A percentile compares a stretch with the other conserved stretches of the same genome.
Evolutionary conservation across 495 filamentous ascomycete species (phyloP).

Genomic region (Sporormia fimetaria): DNA sequence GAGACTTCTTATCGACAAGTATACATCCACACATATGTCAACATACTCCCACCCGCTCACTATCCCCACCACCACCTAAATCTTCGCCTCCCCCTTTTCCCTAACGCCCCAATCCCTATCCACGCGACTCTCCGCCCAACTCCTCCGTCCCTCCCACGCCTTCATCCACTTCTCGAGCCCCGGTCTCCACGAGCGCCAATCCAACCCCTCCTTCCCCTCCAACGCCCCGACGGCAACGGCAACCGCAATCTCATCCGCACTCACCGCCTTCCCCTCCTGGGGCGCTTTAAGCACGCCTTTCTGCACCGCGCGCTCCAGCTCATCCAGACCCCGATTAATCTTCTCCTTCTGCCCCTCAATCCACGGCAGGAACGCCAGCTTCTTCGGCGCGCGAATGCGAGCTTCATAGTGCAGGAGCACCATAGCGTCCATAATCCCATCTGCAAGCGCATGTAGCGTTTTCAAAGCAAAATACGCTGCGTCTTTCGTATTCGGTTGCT

Average conservation of each 20-base stretch:
- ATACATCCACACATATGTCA: too few species aligned
- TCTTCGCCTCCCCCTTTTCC: too few species aligned
- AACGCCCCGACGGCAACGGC: slow-evolving; percentile 1
- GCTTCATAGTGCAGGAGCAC: slow-evolving; percentile 14
- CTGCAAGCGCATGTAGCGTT: slow-evolving; percentile 12
- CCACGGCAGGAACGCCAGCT: slow-evolving; percentile 11
- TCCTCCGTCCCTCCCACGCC: too few species aligned
- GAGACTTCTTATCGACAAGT: too few species aligned
- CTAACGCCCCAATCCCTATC: too few species aligned
- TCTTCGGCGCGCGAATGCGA: slow-evolving; percentile 7
- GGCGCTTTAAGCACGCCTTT: slow-evolving; percentile 1
- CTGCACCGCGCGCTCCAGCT: slow-evolving; percentile 9
- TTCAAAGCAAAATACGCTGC: slow-evolving; percentile 3
- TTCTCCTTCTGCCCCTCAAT: slow-evolving; percentile 15
- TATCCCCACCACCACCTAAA: too few species aligned
- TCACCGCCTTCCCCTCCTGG: slow-evolving; percentile 1
- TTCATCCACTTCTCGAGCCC: too few species aligned
- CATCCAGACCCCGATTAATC: slow-evolving; percentile 12
- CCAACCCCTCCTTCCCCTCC: too few species aligned
- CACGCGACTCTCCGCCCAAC: too few species aligned
- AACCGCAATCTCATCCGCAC: slow-evolving; percentile 9
- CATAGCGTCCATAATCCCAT: slow-evolving; percentile 16
- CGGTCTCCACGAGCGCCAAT: too few species aligned
- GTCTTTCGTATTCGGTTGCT: slow-evolving; percentile 3
- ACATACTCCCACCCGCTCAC: too few species aligned